Evolutionary conservation across 371 early-diverging fungal species (phyloP).

Genomic region (Apophysomyces trapeziformis): DNA sequence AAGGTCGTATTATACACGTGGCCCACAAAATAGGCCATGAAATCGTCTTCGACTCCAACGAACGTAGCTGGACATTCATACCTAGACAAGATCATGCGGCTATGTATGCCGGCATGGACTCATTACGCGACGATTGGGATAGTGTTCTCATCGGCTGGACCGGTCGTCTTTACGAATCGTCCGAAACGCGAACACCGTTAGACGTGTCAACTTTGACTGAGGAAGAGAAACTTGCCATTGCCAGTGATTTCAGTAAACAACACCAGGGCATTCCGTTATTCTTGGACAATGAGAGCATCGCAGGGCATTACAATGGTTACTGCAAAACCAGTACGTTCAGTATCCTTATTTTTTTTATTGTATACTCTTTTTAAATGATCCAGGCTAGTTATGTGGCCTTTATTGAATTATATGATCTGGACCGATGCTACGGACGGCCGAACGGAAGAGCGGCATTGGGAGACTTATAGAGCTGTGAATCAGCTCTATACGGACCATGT

Average conservation of each 20-base stretch:
- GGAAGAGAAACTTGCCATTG: slow-evolving; percentile 42
- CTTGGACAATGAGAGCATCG: slow-evolving; percentile 69
- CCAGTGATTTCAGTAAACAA: slow-evolving; percentile 45
- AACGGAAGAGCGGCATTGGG: slow-evolving; percentile 75
- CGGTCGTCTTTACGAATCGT: slow-evolving; percentile 49
- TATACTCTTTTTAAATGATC: background rate
- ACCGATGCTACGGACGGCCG: slow-evolving; percentile 72
- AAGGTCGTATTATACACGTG: slow-evolving; percentile 50
- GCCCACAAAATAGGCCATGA: slow-evolving; percentile 51
- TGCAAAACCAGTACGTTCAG: slow-evolving; percentile 80
- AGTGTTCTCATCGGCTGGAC: slow-evolving; percentile 72
- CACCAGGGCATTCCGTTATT: slow-evolving; percentile 77
- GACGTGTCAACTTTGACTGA: slow-evolving; percentile 28
- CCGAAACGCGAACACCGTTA: slow-evolving; percentile 30
- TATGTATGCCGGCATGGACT: slow-evolving; percentile 74
- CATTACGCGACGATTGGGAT: slow-evolving; percentile 50
- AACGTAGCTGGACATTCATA: slow-evolving; percentile 26
- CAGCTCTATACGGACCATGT: slow-evolving; percentile 80
- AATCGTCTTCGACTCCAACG: slow-evolving; percentile 4
- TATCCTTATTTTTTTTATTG: background rate
- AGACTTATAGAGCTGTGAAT: slow-evolving; percentile 86
- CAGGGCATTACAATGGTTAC: slow-evolving; percentile 88
- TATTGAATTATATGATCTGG: slow-evolving; percentile 95
- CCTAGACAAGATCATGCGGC: slow-evolving; percentile 76
- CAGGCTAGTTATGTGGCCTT: slow-evolving; percentile 83